phyloP scores from a whole-genome alignment of 1,139 yeast genomes.

The Yamadazyma atmosphaerica region DNA sequence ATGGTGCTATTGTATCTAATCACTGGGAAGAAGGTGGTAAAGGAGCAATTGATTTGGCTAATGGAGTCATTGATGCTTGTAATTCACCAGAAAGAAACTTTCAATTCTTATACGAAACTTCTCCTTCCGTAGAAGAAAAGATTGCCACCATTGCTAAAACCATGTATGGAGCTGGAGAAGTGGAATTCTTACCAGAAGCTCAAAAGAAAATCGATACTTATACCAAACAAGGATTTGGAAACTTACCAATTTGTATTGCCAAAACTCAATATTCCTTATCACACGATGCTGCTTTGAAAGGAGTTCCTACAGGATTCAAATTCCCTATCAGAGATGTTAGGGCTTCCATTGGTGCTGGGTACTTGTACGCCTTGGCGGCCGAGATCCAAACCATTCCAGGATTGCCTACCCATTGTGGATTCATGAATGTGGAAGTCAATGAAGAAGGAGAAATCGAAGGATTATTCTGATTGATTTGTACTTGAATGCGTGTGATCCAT shows the following conservation, averaged over 20 bases:
- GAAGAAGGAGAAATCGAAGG: slow-evolving; percentile 95
- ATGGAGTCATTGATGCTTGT: slow-evolving; percentile 79
- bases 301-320: slow-evolving; percentile 91
- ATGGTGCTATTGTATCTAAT: slow-evolving; percentile 89
- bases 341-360: slow-evolving; percentile 96
- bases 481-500: not conserved
- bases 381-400: slow-evolving; percentile 98
- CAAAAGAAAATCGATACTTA: slow-evolving; percentile 79
- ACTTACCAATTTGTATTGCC: slow-evolving; percentile 94
- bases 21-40: slow-evolving; percentile 99
- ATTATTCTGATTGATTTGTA: slow-evolving; percentile 55
- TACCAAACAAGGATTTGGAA: slow-evolving; percentile 86
- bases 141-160: slow-evolving; percentile 78
- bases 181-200: slow-evolving; percentile 86
- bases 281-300: slow-evolving; percentile 90
- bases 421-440: slow-evolving; percentile 94
- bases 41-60: slow-evolving; percentile 88
- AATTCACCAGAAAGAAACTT: slow-evolving; percentile 53
- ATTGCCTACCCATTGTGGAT: slow-evolving; percentile 93
- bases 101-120: slow-evolving; percentile 72
- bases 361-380: slow-evolving; percentile 93
- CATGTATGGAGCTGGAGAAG: slow-evolving; percentile 94
- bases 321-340: slow-evolving; percentile 95
- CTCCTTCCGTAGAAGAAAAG: slow-evolving; percentile 76
- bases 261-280: slow-evolving; percentile 96